These are phyloP conservation scores for Chlamydomonas eustigma DNA, from an alignment of 139 green algal genomes.

Conservation along the genomic window DNA sequence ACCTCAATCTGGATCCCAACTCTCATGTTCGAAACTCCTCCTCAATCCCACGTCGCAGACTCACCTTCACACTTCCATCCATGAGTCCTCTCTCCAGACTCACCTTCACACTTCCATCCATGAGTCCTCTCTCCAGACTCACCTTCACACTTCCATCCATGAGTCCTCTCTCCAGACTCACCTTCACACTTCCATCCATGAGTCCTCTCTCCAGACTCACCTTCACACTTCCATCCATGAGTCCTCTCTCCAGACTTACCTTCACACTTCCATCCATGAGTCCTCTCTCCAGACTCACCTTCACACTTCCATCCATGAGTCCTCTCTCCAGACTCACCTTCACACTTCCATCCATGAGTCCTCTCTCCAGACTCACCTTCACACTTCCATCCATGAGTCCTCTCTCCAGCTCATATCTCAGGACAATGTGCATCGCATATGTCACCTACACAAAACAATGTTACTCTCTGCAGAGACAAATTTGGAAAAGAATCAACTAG, in stretches of 20 bases:
- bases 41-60: too few relatives aligned
- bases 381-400: conserved; percentile 71
- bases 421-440: conserved; percentile 89
- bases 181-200: too few relatives aligned
- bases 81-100: too few relatives aligned
- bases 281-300: neutral
- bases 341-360: neutral
- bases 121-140: too few relatives aligned
- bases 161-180: too few relatives aligned
- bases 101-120: too few relatives aligned
- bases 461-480: too few relatives aligned
- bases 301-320: neutral
- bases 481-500: too few relatives aligned
- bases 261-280: neutral
- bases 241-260: neutral
- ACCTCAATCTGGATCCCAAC: too few relatives aligned
- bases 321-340: neutral
- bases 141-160: too few relatives aligned
- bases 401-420: conserved; percentile 82
- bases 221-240: neutral
- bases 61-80: too few relatives aligned
- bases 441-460: conserved; percentile 48
- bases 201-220: neutral
- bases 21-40: too few relatives aligned
- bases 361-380: conserved; percentile 9